These are phyloP conservation scores for Borovskyia barvae DNA, from an alignment of 208 protist genomes.

Conservation along the genomic window DNA sequence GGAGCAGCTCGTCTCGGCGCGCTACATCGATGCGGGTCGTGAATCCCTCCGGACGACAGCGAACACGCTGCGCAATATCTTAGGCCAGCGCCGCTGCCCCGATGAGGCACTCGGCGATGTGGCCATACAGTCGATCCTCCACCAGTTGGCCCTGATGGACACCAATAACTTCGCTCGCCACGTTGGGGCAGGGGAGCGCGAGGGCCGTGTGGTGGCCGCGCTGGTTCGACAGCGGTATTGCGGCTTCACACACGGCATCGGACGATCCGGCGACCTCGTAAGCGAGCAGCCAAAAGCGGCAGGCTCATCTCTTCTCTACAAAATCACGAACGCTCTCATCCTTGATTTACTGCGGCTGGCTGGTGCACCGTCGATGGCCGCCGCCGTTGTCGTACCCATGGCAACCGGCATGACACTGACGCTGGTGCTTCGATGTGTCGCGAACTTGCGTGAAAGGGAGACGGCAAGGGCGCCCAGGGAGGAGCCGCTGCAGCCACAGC, in stretches of 20 bases:
- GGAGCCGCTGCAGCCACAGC: neutral
- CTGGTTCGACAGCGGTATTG: slow-evolving; percentile 89
- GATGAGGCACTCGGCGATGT: slow-evolving; percentile 85
- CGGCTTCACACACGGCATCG: slow-evolving; percentile 94
- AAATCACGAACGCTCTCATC: slow-evolving; percentile 90
- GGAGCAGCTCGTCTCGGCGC: slow-evolving; percentile 37
- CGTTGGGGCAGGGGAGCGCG: slow-evolving; percentile 95
- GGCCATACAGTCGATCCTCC: slow-evolving; percentile 88
- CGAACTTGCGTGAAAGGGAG: slow-evolving; percentile 21
- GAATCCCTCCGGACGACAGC: slow-evolving; percentile 45
- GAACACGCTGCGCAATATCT: slow-evolving; percentile 41
- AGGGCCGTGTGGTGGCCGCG: slow-evolving; percentile 87
- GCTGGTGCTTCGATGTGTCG: slow-evolving; percentile 73
- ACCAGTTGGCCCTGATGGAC: slow-evolving; percentile 95
- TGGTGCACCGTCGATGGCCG: slow-evolving; percentile 41
- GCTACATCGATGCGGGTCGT: slow-evolving; percentile 47
- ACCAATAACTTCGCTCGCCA: slow-evolving; percentile 88
- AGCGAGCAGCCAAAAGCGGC: slow-evolving; percentile 97
- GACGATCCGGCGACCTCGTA: slow-evolving; percentile 93
- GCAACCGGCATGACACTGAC: slow-evolving; percentile 96
- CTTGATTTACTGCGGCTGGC: slow-evolving; percentile 71
- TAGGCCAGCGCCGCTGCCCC: slow-evolving; percentile 89
- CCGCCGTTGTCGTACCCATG: slow-evolving; percentile 91
- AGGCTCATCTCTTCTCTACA: slow-evolving; percentile 93
- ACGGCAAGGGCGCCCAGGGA: neutral